Conservation (phyloP, 2,329 filamentous ascomycete genomes). For the Apiospora arundinis region DNA sequence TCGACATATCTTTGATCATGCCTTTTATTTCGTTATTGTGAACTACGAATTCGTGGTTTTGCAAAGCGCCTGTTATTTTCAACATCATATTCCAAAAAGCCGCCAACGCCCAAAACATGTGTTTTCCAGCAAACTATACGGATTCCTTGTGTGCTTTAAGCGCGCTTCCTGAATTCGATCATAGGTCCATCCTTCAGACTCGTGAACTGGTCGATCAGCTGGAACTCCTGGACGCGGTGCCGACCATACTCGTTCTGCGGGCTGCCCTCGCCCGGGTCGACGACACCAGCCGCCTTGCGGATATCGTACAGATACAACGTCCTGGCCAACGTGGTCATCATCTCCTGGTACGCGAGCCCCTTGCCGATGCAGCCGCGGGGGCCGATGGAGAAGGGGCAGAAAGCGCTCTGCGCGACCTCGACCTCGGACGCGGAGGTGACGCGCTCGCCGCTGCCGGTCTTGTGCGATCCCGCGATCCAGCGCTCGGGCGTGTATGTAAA, state of each 20-base stretch:
- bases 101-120: background rate
- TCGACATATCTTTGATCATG: background rate
- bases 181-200: slow-evolving; percentile 75
- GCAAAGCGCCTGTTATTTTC: background rate
- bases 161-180: slow-evolving; percentile 61
- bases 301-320: slow-evolving; percentile 68
- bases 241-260: slow-evolving; percentile 58
- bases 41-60: background rate
- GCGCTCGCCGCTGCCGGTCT: slow-evolving; percentile 42
- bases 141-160: slow-evolving; percentile 21
- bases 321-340: slow-evolving; percentile 67
- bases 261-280: slow-evolving; percentile 60
- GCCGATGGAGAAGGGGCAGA: slow-evolving; percentile 76
- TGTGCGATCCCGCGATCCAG: slow-evolving; percentile 61
- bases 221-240: slow-evolving; percentile 66
- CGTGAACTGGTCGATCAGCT: slow-evolving; percentile 75
- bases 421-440: slow-evolving; percentile 57
- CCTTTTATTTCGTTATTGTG: background rate
- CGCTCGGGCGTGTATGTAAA: slow-evolving; percentile 68
- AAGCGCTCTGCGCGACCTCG: slow-evolving; percentile 67
- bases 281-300: slow-evolving; percentile 53
- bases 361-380: slow-evolving; percentile 77
- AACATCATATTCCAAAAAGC: background rate
- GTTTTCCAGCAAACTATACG: background rate
- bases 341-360: slow-evolving; percentile 70